Conservation (phyloP, 148 eudicot species). For the Fagopyrum esculentum region DNA sequence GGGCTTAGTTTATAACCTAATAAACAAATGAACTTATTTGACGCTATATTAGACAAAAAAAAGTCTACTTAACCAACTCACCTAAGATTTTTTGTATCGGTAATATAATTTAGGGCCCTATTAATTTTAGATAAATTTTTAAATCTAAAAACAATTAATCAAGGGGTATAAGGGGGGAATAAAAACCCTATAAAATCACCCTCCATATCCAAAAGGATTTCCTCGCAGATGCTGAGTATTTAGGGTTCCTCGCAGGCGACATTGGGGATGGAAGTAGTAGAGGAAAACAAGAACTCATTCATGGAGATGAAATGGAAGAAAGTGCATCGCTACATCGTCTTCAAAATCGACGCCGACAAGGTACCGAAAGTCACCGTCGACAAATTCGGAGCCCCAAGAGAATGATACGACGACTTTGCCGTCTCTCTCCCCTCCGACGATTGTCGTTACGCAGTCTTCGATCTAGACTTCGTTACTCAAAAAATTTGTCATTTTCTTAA, state of each 20-base stretch:
- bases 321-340: conserved; percentile 77
- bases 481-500: conserved; percentile 17
- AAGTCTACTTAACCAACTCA: no score
- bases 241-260: conserved; percentile 43
- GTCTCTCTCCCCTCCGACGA: conserved; percentile 79
- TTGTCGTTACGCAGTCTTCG: conserved; percentile 87
- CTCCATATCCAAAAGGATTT: no score
- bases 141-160: no score
- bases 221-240: no score
- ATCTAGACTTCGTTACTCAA: conserved; percentile 77
- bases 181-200: no score
- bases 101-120: no score
- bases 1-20: no score
- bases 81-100: no score
- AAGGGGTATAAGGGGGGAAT: no score
- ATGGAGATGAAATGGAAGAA: conserved; percentile 99
- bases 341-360: conserved; percentile 70
- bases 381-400: conserved; percentile 69
- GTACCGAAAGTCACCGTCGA: conserved; percentile 65
- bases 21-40: no score
- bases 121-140: no score
- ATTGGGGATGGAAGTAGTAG: conserved; percentile 72
- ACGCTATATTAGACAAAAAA: no score
- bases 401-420: conserved; percentile 65
- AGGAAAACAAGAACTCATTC: conserved; percentile 91